Base-by-base conservation (phyloP, 2,329 filamentous ascomycete genomes). In the Cryphonectria japonica region DNA sequence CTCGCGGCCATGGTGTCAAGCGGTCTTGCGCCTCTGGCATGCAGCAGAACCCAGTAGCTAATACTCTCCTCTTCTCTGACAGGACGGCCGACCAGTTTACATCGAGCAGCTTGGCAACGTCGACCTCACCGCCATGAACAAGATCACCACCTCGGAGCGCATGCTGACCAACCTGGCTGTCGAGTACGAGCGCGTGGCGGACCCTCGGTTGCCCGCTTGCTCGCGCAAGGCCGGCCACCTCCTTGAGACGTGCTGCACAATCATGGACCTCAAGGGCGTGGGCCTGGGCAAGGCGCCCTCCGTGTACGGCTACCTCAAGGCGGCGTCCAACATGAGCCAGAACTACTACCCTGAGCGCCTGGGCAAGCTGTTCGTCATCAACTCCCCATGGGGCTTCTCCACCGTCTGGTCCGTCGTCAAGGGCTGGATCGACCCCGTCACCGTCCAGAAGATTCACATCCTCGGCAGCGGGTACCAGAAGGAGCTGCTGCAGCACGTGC, bases 301-400 rank as follows among this genome's bases (percentile, higher is more conserved):
- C 73, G 95, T 98, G 71, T 97, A 97, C 85, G 88, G 89, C 69
- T 98, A 98, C 85, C 89, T 99, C 76, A 89, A 89, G 78, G 89
- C 92, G 80, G 94, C 94, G 62, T 96, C 94, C 46, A 91, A 85
- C 80, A 93, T 99, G 83, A 97, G 93, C 75, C 96, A 98, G 84
- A 97, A 98, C 88, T 97, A 98, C 89, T 99, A 99, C 85, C 96
- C 96, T 9, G 96, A 99, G 87, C 93, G 96, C 72, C 87, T 99
- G 72, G 96, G 96, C 78, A 95, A 94, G 83, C 88, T 99, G 80
- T 99, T 97, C 87, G 85, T 99, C 77, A 98, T 99, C 90, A 99
- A 99, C 84, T 93, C 95, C 3, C 94, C 94, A 29, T 98, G 95
- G 95, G 95, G 95, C 37, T 98, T 98, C 87, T 91, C 91, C 73